These are phyloP conservation scores for Monilinia fructigena DNA, from an alignment of 2,329 filamentous ascomycete genomes.

Conservation along the genomic window DNA sequence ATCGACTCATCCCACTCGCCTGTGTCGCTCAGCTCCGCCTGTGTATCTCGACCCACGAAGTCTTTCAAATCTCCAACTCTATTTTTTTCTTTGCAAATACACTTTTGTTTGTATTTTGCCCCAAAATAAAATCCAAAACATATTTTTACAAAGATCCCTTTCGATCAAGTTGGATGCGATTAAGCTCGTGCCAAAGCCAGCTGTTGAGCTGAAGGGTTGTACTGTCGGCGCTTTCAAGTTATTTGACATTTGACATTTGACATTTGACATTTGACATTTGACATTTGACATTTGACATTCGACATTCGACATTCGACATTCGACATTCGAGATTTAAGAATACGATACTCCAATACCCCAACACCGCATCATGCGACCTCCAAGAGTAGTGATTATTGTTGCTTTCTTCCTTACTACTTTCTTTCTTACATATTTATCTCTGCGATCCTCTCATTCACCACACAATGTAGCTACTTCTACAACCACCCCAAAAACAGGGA, in stretches of 20 bases:
- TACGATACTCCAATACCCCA: constrained; percentile 15
- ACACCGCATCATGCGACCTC: constrained; percentile 39
- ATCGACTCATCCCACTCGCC: constrained; percentile 18
- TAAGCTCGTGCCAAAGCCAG: constrained; percentile 17
- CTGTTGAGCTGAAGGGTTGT: constrained; percentile 22
- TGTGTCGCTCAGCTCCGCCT: background rate
- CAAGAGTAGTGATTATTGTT: constrained; percentile 38
- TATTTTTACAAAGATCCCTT: background rate
- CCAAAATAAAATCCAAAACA: background rate
- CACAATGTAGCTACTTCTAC: constrained; percentile 29
- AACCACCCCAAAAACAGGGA: constrained; percentile 41
- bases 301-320: no score
- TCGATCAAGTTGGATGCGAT: constrained; percentile 19
- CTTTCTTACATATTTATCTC: constrained; percentile 38
- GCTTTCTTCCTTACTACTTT: constrained; percentile 38
- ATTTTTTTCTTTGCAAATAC: background rate
- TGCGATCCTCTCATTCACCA: constrained; percentile 35
- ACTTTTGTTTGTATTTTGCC: constrained; percentile 10
- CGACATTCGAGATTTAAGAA: background rate
- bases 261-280: constrained; percentile 17
- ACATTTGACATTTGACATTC: constrained; percentile 15
- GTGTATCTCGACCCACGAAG: constrained; percentile 12
- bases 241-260: constrained; percentile 20
- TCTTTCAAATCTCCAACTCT: constrained; percentile 1
- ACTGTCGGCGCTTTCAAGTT: constrained; percentile 8